These are phyloP conservation scores for Dendrothele bispora DNA, from an alignment of 768 basidiomycete genomes.

Conservation along the genomic window DNA sequence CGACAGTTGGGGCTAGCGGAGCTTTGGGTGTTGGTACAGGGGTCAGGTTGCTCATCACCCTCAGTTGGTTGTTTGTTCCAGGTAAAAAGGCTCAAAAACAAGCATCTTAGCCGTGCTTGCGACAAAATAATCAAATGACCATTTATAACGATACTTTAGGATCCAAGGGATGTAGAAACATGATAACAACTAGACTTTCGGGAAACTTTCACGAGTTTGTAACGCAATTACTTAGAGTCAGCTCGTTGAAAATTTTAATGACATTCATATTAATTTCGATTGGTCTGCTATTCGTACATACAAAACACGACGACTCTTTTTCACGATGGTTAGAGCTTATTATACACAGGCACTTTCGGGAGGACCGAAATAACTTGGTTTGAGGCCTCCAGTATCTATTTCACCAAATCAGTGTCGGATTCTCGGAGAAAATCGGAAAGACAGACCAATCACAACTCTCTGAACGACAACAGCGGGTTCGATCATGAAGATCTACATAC, in stretches of 20 bases:
- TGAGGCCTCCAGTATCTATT: slow-evolving; percentile 56
- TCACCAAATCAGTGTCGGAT: slow-evolving; percentile 2
- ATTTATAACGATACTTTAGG: too few relatives aligned
- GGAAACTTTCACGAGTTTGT: too few relatives aligned
- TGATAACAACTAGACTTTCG: too few relatives aligned
- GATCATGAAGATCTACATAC: slow-evolving; percentile 47
- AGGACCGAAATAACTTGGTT: slow-evolving; percentile 60
- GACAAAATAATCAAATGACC: too few relatives aligned
- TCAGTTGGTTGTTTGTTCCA: slow-evolving; percentile 69
- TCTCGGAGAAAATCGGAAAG: not conserved
- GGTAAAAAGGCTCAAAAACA: slow-evolving; percentile 24
- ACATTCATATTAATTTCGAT: too few relatives aligned
- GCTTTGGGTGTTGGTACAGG: slow-evolving; percentile 69
- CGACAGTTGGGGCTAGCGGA: slow-evolving; percentile 57
- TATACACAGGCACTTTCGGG: slow-evolving; percentile 48
- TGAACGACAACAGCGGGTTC: slow-evolving; percentile 61
- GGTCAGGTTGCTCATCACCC: slow-evolving; percentile 56
- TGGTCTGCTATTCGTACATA: too few relatives aligned
- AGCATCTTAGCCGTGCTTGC: not conserved
- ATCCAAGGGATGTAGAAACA: too few relatives aligned
- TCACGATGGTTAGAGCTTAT: too few relatives aligned
- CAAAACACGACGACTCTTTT: too few relatives aligned
- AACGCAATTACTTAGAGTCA: too few relatives aligned
- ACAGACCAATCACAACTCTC: slow-evolving; percentile 58
- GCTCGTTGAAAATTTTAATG: too few relatives aligned